Conservation (phyloP, 139 green algal genomes). For the Tetradesmus lagerheimii region DNA sequence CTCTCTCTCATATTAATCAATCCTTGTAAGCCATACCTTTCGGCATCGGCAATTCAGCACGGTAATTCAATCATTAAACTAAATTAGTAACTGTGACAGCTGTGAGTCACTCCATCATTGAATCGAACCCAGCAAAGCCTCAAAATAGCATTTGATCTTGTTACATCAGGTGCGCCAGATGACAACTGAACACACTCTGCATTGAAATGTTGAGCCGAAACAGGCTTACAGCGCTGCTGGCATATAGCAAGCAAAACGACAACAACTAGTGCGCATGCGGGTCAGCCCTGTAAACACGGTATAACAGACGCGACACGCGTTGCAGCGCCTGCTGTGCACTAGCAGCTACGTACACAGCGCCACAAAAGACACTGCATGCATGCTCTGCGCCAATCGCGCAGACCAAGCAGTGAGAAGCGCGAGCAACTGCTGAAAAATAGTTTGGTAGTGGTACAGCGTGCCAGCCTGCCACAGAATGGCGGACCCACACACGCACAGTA, state of each 20-base stretch:
- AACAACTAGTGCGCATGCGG: background rate
- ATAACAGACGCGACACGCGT: background rate
- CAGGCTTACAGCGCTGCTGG: background rate
- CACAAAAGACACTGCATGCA: background rate
- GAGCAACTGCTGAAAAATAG: background rate
- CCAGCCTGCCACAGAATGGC: background rate
- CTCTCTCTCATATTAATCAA: no score
- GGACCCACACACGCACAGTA: background rate
- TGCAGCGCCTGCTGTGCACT: background rate
- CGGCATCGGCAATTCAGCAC: no score
- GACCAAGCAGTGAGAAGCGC: background rate
- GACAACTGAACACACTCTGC: background rate
- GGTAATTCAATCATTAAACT: no score
- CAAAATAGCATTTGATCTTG: background rate
- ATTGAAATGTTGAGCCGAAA: background rate
- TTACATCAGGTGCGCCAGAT: background rate
- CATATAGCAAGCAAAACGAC: background rate
- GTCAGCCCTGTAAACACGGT: background rate
- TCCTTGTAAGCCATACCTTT: no score
- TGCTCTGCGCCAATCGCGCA: background rate
- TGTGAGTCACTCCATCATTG: no score
- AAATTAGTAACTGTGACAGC: no score
- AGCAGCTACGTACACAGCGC: background rate
- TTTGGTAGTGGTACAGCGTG: background rate
- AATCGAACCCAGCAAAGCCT: no score